Percentiles rank a stretch among this genome's conserved stretches.
phyloP scores from a whole-genome alignment of 164 flowering plant genomes.

The Vitis riparia region DNA sequence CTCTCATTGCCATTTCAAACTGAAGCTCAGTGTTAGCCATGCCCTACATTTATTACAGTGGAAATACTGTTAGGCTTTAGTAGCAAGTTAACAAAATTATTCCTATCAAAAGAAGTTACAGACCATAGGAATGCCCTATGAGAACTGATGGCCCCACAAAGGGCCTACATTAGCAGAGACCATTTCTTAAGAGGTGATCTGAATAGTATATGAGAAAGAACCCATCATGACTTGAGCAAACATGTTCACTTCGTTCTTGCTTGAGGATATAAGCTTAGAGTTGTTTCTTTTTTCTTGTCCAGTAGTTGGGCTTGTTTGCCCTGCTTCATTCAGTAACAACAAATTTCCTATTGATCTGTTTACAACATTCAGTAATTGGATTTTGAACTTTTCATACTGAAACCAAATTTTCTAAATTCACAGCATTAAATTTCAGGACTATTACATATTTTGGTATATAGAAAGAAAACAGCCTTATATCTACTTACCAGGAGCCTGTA shows the following conservation, averaged over 20 bases:
- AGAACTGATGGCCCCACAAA: neutral
- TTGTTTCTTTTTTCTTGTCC: neutral
- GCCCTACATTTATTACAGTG: conserved; percentile 44
- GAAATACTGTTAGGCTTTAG: conserved; percentile 4
- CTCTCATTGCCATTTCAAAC: conserved; percentile 90
- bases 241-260: neutral
- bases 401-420: neutral
- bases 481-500: conserved; percentile 77
- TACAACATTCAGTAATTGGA: neutral
- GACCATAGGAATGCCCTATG: too few relatives aligned
- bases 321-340: neutral
- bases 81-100: neutral
- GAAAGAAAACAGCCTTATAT: neutral
- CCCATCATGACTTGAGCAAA: neutral
- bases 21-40: conserved; percentile 95
- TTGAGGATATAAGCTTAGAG: neutral
- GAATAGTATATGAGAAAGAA: neutral
- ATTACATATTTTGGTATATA: neutral
- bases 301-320: neutral
- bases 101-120: too few relatives aligned
- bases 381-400: neutral
- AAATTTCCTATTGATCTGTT: neutral
- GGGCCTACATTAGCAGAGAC: too few relatives aligned
- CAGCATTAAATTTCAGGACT: neutral
- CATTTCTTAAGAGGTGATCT: too few relatives aligned